Evolutionary conservation across 768 basidiomycete species (phyloP), one percentile per base, ranked within the genome.

Genomic region (Mycena albidolilacea): DNA sequence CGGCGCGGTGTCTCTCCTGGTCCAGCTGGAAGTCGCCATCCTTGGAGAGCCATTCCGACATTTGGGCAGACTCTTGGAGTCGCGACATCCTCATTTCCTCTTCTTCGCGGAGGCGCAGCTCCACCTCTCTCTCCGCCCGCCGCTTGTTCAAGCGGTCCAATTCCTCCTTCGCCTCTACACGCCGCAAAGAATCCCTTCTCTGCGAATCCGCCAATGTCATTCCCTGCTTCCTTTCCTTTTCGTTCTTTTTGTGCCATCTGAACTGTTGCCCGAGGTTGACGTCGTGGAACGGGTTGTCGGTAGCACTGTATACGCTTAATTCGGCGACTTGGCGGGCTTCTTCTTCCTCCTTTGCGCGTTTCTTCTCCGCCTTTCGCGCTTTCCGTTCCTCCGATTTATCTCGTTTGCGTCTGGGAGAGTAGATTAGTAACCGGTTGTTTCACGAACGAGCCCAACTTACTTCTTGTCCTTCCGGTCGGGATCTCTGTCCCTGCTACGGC

Each of bases 241-340:
- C 98, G 37, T 91, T 90, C 86, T 99, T 99, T 88, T 99, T 99
- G 84, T 97, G 95, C 98, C 98, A 99, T 70, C 94, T 92, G 82
- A 99, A 99, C 81, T 97, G 96, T 80, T 98, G 95, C 23, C 92
- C 93, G 41, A 99, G 92, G 81, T 99, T 98, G 73, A 95, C 92
- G 78, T 99, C 98, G 83, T 98, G 96, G 86, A 99, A 99, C 0
- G 98, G 98, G 79, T 99, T 99, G 87, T 99, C 97, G 14, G 92
- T 92, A 59, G 97, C 95, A 76, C 96, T 97, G 86, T 99, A 99
- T 75, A 98, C 93, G 76, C 96, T 97, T 54, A 99, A 89, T 82
- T 99, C 97, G 11, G 96, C 96, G 17, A 98, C 93, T 77, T 94
- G 92, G 37, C 97, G 92, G 30, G 95, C 93, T 78, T 98, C 96